A percentile compares a stretch with the other conserved stretches of the same genome.
Evolutionary conservation across 2,329 filamentous ascomycete genomes (phyloP).

Genomic region (Neofusicoccum ribis): DNA sequence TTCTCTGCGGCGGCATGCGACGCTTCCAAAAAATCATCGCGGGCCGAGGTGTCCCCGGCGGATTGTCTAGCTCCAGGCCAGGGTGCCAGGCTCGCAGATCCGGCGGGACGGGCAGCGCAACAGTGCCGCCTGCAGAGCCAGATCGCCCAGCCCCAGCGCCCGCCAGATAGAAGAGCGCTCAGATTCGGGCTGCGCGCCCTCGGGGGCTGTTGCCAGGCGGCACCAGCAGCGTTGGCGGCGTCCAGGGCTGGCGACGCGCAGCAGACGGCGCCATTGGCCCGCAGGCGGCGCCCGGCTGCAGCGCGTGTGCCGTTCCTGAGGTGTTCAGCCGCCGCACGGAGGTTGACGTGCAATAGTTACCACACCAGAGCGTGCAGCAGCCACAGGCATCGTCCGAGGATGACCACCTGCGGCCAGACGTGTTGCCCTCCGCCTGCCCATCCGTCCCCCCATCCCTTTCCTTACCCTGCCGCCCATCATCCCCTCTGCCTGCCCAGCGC

Average conservation of each 20-base stretch:
- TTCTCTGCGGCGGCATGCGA: not conserved
- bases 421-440: slow-evolving; percentile 9
- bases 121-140: slow-evolving; percentile 6
- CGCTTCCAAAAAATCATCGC: slow-evolving; percentile 3
- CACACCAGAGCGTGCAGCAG: slow-evolving; percentile 22
- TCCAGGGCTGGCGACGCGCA: not conserved
- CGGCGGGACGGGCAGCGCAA: slow-evolving; percentile 7
- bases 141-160: slow-evolving; percentile 5
- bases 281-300: slow-evolving; percentile 1
- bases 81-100: not conserved
- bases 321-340: slow-evolving; percentile 20
- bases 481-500: not conserved
- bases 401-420: slow-evolving; percentile 7
- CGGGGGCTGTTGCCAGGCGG: not conserved
- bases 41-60: not conserved
- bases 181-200: not conserved
- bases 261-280: slow-evolving; percentile 1
- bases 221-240: slow-evolving; percentile 4
- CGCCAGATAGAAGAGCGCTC: not conserved
- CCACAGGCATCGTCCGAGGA: slow-evolving; percentile 22
- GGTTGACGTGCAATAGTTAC: slow-evolving; percentile 18
- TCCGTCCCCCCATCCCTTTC: slow-evolving; percentile 17
- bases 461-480: not conserved
- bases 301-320: slow-evolving; percentile 13
- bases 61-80: not conserved